phyloP scores from a whole-genome alignment of 495 filamentous ascomycete genomes.

The Staphylotrichum tortipilum region DNA sequence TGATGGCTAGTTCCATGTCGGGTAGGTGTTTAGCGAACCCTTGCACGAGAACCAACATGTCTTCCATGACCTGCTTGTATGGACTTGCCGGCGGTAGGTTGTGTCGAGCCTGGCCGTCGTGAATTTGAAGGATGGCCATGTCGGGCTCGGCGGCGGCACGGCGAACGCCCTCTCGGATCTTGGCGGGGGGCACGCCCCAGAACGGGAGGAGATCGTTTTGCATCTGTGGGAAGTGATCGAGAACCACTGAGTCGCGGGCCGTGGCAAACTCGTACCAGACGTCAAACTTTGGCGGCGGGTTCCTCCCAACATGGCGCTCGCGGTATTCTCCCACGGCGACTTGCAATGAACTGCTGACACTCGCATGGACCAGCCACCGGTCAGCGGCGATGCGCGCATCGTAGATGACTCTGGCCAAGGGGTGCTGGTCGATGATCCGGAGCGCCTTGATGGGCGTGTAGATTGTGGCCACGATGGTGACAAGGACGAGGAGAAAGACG shows the following conservation, averaged over 20 bases:
- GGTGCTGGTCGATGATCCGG: slow-evolving; percentile 28
- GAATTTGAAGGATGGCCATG: slow-evolving; percentile 36
- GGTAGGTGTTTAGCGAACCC: slow-evolving; percentile 63
- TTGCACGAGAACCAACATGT: slow-evolving; percentile 55
- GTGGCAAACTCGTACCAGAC: slow-evolving; percentile 68
- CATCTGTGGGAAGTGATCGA: slow-evolving; percentile 73
- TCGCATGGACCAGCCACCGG: slow-evolving; percentile 37
- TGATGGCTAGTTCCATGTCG: slow-evolving; percentile 75
- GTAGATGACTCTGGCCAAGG: slow-evolving; percentile 44
- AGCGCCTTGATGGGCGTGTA: slow-evolving; percentile 17
- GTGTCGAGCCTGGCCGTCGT: slow-evolving; percentile 40
- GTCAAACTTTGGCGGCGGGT: slow-evolving; percentile 58
- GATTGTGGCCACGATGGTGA: slow-evolving; percentile 26
- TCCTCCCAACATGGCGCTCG: slow-evolving; percentile 43
- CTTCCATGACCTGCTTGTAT: slow-evolving; percentile 50
- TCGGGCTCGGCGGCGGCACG: slow-evolving; percentile 31
- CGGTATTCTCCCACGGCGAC: slow-evolving; percentile 52
- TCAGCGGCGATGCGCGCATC: slow-evolving; percentile 40
- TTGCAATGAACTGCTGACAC: slow-evolving; percentile 41
- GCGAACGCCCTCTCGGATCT: slow-evolving; percentile 42
- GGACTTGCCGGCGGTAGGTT: slow-evolving; percentile 34
- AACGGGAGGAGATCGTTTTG: slow-evolving; percentile 62
- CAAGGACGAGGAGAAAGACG: slow-evolving; percentile 22
- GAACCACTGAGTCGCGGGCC: slow-evolving; percentile 51
- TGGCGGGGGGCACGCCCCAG: slow-evolving; percentile 55